Conservation (phyloP, 1,284 basidiomycete species). For the Microbotryomycetes sp. region DNA sequence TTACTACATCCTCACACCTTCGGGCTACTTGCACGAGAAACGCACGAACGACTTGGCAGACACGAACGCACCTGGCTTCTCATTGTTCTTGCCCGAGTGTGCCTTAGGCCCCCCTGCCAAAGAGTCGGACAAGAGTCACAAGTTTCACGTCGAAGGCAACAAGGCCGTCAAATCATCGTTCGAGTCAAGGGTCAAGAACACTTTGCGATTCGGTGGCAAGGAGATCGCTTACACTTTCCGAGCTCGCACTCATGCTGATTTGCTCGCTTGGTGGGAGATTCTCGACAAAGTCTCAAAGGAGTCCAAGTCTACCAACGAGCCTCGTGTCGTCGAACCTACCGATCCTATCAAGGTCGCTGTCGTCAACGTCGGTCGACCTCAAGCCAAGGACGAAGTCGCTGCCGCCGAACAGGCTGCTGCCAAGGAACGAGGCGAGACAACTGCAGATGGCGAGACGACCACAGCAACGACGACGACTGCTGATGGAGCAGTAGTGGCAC, state of each 20-base stretch:
- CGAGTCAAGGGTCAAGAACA: constrained; percentile 34
- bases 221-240: constrained; percentile 37
- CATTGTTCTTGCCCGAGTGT: constrained; percentile 38
- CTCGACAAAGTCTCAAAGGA: constrained; percentile 33
- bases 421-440: neutral
- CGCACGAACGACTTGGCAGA: constrained; percentile 29
- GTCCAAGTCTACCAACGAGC: constrained; percentile 16
- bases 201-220: constrained; percentile 36
- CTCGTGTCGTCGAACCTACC: neutral
- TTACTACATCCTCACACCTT: constrained; percentile 37
- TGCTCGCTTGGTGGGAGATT: constrained; percentile 35
- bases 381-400: constrained; percentile 4
- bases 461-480: neutral
- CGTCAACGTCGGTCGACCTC: constrained; percentile 24
- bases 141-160: constrained; percentile 31
- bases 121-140: constrained; percentile 30
- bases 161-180: constrained; percentile 11
- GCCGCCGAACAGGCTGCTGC: neutral
- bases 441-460: neutral
- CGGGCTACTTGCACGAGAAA: constrained; percentile 39
- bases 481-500: neutral
- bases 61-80: constrained; percentile 33
- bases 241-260: constrained; percentile 35
- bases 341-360: constrained; percentile 28
- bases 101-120: constrained; percentile 31